phyloP scores from a whole-genome alignment of 2,329 filamentous ascomycete species.

The Epichloe baconii region DNA sequence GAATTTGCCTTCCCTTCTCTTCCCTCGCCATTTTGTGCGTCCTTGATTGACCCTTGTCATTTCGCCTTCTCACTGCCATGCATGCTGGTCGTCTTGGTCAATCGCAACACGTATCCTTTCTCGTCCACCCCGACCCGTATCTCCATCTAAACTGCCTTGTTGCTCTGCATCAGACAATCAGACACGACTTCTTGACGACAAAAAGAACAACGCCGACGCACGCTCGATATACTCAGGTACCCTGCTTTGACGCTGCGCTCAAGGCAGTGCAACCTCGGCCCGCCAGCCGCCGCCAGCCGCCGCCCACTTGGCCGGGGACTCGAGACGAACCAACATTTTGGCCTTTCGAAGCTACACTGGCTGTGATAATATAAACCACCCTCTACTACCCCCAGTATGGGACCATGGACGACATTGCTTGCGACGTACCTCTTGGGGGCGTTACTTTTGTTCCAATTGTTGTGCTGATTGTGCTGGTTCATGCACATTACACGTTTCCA shows the following conservation, averaged over 20 bases:
- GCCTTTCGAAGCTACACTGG: background rate
- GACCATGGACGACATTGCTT: constrained; percentile 45
- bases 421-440: constrained; percentile 74
- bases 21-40: background rate
- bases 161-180: background rate
- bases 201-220: background rate
- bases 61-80: constrained; percentile 2
- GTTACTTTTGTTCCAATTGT: constrained; percentile 75
- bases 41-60: background rate
- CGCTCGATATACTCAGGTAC: background rate
- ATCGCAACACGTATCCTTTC: background rate
- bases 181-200: background rate
- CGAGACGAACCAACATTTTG: background rate
- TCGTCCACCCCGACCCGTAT: background rate
- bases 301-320: background rate
- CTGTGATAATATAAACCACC: background rate
- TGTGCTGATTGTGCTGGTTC: constrained; percentile 44
- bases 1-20: background rate
- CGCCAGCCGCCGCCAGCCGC: background rate
- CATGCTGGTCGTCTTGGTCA: constrained; percentile 1
- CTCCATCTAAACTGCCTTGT: background rate
- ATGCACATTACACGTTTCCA: constrained; percentile 59
- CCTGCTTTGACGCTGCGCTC: background rate
- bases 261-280: background rate
- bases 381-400: constrained; percentile 25